Conservation (phyloP, 2,329 filamentous ascomycete species). For the Bipolaris sorokiniana region DNA sequence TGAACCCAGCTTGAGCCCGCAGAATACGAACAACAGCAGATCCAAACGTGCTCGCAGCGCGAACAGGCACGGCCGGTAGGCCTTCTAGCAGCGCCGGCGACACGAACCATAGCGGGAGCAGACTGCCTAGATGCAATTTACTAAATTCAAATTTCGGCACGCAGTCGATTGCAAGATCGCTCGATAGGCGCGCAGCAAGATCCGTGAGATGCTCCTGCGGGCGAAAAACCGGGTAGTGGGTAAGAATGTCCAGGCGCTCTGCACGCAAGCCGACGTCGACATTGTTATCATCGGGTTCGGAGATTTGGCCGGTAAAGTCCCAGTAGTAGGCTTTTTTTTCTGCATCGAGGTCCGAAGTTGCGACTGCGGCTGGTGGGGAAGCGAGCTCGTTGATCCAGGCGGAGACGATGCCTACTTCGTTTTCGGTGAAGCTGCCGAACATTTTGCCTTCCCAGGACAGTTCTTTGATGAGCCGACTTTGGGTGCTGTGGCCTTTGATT, state of each 20-base stretch:
- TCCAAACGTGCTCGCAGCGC: slow-evolving; percentile 40
- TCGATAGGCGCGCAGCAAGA: not conserved
- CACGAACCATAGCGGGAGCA: slow-evolving; percentile 51
- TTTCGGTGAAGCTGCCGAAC: slow-evolving; percentile 58
- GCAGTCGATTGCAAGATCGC: not conserved
- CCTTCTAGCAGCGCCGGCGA: slow-evolving; percentile 48
- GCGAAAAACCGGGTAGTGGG: slow-evolving; percentile 19
- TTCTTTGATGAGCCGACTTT: slow-evolving; percentile 53
- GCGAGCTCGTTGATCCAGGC: slow-evolving; percentile 52
- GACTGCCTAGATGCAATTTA: slow-evolving; percentile 6
- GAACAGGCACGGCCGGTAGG: slow-evolving; percentile 46
- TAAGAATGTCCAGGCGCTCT: slow-evolving; percentile 12
- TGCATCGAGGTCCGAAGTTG: slow-evolving; percentile 10
- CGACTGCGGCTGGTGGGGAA: too few relatives aligned
- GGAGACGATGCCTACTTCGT: slow-evolving; percentile 48
- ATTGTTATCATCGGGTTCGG: not conserved
- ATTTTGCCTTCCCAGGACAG: slow-evolving; percentile 57
- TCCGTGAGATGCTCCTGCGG: not conserved
- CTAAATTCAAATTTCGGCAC: not conserved
- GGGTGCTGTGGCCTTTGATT: slow-evolving; percentile 47
- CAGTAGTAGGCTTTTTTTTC: slow-evolving; percentile 26
- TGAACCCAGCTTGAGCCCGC: slow-evolving; percentile 51
- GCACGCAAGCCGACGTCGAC: not conserved
- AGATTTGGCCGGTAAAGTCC: slow-evolving; percentile 24
- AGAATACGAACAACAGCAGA: slow-evolving; percentile 50